Percentiles rank a stretch among this genome's conserved stretches.
These are phyloP conservation scores for Chaetothyriales sp. DNA, from an alignment of 2,329 filamentous ascomycete genomes.

Conservation along the genomic window DNA sequence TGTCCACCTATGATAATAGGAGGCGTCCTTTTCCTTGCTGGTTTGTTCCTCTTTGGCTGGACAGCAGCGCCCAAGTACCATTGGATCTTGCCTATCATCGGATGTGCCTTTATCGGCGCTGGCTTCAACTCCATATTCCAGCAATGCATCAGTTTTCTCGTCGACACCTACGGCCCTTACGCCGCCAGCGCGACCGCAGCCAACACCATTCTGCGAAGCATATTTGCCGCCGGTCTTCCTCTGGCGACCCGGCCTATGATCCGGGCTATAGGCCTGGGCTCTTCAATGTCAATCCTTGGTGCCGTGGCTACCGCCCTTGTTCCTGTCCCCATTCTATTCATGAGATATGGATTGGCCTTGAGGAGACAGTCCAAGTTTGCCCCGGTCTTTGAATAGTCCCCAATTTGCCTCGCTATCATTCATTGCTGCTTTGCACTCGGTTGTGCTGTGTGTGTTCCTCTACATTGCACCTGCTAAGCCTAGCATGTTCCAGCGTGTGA, in stretches of 20 bases:
- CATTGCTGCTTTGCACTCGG: no score
- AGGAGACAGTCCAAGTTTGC: conserved; percentile 32
- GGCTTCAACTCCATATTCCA: conserved; percentile 32
- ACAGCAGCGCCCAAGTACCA: conserved; percentile 22
- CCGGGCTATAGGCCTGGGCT: conserved; percentile 26
- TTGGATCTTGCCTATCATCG: conserved; percentile 23
- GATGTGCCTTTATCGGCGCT: conserved; percentile 27
- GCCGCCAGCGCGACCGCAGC: conserved; percentile 30
- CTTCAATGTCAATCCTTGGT: conserved; percentile 28
- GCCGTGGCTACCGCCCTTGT: conserved; percentile 26
- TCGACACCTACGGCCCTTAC: conserved; percentile 27
- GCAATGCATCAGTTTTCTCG: conserved; percentile 31
- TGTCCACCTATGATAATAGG: conserved; percentile 34
- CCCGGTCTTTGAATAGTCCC: conserved; percentile 13
- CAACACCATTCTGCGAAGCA: conserved; percentile 30
- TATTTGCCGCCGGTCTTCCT: conserved; percentile 26
- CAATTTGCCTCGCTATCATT: not conserved
- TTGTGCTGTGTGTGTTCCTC: no score
- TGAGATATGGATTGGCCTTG: conserved; percentile 27
- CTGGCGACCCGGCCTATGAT: conserved; percentile 29
- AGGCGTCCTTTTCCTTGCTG: conserved; percentile 27
- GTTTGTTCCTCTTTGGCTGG: conserved; percentile 33
- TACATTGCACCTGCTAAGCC: no score
- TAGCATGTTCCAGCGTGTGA: no score
- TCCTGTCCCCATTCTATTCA: conserved; percentile 33